Evolutionary conservation across 129 eudicot genomes (phyloP).

Genomic region (Tanacetum coccineum): DNA sequence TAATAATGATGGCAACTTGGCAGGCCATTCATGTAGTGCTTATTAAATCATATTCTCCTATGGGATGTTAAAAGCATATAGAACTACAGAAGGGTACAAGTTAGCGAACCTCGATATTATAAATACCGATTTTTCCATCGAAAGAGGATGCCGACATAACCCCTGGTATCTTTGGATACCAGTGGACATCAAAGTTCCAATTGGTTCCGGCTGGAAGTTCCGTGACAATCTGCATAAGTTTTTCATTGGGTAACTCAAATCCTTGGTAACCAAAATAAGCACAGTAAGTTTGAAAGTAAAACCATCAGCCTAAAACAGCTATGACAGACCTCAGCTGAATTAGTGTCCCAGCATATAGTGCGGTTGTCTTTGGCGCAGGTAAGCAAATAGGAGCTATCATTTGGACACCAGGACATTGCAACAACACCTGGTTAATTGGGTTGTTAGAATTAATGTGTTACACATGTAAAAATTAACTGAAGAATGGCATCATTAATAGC

Average conservation of each 20-base stretch:
- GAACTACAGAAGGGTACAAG: slow-evolving; percentile 6
- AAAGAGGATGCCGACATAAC: slow-evolving; percentile 92
- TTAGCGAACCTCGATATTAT: slow-evolving; percentile 78
- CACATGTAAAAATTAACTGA: neutral
- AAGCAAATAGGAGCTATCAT: slow-evolving; percentile 88
- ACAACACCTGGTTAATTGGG: slow-evolving; percentile 65
- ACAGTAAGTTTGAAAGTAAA: neutral
- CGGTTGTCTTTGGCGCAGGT: slow-evolving; percentile 98
- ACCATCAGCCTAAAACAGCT: slow-evolving; percentile 13
- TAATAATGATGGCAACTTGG: too few relatives aligned
- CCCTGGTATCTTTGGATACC: slow-evolving; percentile 92
- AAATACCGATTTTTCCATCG: slow-evolving; percentile 89
- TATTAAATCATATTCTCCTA: neutral
- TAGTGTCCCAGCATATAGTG: slow-evolving; percentile 93
- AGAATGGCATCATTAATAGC: neutral
- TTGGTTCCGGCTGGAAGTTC: slow-evolving; percentile 95
- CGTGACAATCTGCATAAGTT: slow-evolving; percentile 64
- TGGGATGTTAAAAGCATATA: slow-evolving; percentile 4
- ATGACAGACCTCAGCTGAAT: slow-evolving; percentile 68
- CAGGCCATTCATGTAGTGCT: neutral
- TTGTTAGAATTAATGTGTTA: slow-evolving; percentile 1
- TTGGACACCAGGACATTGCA: slow-evolving; percentile 99
- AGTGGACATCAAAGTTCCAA: slow-evolving; percentile 91
- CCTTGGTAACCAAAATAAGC: neutral
- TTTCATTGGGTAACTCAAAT: slow-evolving; percentile 12